Evolutionary conservation across 2,329 filamentous ascomycete species (phyloP), one percentile per base, ranked within the genome.

Genomic region (Fusarium sterilihyphosum): DNA sequence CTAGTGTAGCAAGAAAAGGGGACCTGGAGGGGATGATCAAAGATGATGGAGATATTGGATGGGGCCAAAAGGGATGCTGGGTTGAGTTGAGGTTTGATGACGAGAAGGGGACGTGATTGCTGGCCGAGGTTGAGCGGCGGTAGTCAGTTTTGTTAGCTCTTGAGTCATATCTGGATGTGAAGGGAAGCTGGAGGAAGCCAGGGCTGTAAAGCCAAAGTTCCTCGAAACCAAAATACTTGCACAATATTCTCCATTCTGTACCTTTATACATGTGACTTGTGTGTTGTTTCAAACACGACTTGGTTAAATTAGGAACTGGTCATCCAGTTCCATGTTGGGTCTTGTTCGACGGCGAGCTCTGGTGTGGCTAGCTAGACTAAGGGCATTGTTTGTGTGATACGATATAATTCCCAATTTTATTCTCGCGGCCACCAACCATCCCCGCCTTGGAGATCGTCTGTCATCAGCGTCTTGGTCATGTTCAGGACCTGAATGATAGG

Each of bases 101-200:
- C 22, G 47, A 56, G 43, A 61, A 44, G 72, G 67, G 65, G 74
- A 65, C 33, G 66, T 66, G 58, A 52, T 46, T 77, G 67, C 63
- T 75, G 73, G 64, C 62, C 61, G 74, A 73, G 67, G 65, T 76
- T 76, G 75, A 77, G 71, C 71, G 65, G 65, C 52, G 59, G 65
- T 53, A 61, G 65, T 53, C 40, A 47, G 43, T 66, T 65, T 71
- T 67, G 61, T 64, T 75, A 71, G 63, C 65, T 74, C 57, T 65
- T 60, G 24, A 59, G 43, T 29, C 33, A 47, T 70, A 47, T 37
- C 44, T 73, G 61, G 67, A 65, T 52, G 64, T 63, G 57, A 49
- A 58, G 63, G 63, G 66, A 31, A 70, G 56, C 53, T 54, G 58
- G 54, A 66, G 44, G 73, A 77, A 71, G 73, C 61, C 60, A 64